Evolutionary conservation across 768 basidiomycete genomes (phyloP), one percentile per base, ranked within the genome.

Genomic region (Pleurotus sapidus): DNA sequence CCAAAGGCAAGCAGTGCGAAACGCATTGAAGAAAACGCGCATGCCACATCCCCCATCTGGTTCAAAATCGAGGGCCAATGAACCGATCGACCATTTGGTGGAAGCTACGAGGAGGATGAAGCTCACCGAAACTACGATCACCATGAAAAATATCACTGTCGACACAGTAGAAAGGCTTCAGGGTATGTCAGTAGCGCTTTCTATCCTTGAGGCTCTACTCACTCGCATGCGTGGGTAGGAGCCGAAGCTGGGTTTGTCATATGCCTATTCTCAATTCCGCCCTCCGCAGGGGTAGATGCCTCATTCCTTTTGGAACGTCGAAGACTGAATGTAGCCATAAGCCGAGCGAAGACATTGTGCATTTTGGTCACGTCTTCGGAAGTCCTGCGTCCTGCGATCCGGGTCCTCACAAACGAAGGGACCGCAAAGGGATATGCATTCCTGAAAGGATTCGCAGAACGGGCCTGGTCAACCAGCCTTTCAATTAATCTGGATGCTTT

Each of bases 191-290:
- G 37, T 2, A 17, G 18, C 18, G 23, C 30, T 34, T 53, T 20
- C 55, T 12, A 20, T 30, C 49, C 18, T 50, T 46, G 43, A 12
- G 25, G 12, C 4, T 49, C 27, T 7, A 0, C n/a, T 45, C 20
- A 23, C 42, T 17, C 6, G 15, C 11, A 9, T 45, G 42, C 7
- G 42, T 3, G 20, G 25, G 17, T 54, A 81, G 81, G 80, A 51
- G 80, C 80, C 2, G 81, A 83, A 60, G 81, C 81, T 1, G 70
- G 75, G 1, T 80, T 82, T 50, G 81, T 83, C 6, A 79, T 83
- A 34, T 83, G 80, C 55, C 64, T 81, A 14, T 79, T 83, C 64
- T 78, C 80, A 9, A 60, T 79, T 15, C 77, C 80, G 20, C 72
- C 69, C 30, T 64, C 70, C 1, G 27, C 57, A 14, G 48, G 56